Conservation (phyloP, 805 yeast species). For the Hyphopichia homilentoma region DNA sequence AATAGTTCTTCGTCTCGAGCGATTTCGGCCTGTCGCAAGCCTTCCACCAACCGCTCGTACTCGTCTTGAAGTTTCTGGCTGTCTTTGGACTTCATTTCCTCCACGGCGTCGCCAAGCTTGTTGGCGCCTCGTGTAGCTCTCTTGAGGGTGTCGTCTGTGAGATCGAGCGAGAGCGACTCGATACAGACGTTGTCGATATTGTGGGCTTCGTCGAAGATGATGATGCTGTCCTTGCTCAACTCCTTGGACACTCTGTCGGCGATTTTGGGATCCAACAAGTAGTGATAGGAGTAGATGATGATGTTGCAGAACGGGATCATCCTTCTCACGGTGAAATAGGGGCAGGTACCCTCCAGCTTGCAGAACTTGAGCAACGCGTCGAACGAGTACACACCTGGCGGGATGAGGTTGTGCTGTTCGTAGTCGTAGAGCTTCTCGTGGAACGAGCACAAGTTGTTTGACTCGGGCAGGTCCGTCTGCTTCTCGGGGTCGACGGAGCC, state of each 20-base stretch:
- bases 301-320: slow-evolving; percentile 95
- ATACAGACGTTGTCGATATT: slow-evolving; percentile 98
- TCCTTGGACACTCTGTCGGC: slow-evolving; percentile 94
- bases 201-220: slow-evolving; percentile 98
- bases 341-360: slow-evolving; percentile 78
- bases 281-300: slow-evolving; percentile 94
- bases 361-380: slow-evolving; percentile 79
- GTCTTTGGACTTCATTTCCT: slow-evolving; percentile 77
- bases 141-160: slow-evolving; percentile 85
- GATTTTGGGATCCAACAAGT: slow-evolving; percentile 92
- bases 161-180: slow-evolving; percentile 86
- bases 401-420: slow-evolving; percentile 86
- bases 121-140: slow-evolving; percentile 86
- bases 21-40: slow-evolving; percentile 78
- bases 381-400: slow-evolving; percentile 92
- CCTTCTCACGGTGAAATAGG: slow-evolving; percentile 95
- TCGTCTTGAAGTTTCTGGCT: slow-evolving; percentile 83
- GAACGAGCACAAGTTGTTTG: slow-evolving; percentile 61
- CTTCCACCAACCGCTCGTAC: slow-evolving; percentile 86
- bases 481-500: slow-evolving; percentile 50
- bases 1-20: slow-evolving; percentile 59
- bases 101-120: slow-evolving; percentile 75
- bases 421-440: slow-evolving; percentile 86
- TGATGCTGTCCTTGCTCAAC: slow-evolving; percentile 85
- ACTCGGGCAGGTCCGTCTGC: slow-evolving; percentile 40